Conservation (phyloP, 495 filamentous ascomycete genomes). For the Aspergillus biplanus region DNA sequence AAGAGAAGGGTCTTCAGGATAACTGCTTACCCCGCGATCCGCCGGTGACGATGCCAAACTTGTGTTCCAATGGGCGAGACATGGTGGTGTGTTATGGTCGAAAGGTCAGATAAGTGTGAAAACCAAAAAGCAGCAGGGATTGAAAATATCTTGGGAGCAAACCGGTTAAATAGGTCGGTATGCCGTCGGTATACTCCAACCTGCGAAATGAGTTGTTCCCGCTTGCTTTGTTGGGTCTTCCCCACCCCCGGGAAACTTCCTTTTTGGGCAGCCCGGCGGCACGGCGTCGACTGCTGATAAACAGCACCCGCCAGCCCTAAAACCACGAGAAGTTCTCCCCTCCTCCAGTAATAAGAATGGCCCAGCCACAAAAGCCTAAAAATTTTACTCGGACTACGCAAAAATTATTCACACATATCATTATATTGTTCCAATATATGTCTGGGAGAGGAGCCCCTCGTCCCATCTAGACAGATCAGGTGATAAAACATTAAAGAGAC, state of each 20-base stretch:
- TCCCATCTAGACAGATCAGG: conserved; percentile 12
- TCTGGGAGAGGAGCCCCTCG: not conserved
- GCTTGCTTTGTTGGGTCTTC: conserved; percentile 7
- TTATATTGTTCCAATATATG: not conserved
- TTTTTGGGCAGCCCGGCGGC: conserved; percentile 16
- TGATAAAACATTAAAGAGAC: conserved; percentile 30
- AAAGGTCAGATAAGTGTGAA: conserved; percentile 13
- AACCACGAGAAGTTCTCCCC: too few relatives aligned
- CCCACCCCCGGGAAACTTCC: conserved; percentile 26
- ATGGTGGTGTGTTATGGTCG: conserved; percentile 23
- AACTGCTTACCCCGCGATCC: conserved; percentile 65
- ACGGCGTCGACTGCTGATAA: not conserved
- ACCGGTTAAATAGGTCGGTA: conserved; percentile 21
- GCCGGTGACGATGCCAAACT: conserved; percentile 78
- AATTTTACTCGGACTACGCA: not conserved
- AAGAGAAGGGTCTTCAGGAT: conserved; percentile 6
- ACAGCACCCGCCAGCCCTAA: not conserved
- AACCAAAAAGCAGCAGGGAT: not conserved
- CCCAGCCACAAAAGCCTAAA: not conserved
- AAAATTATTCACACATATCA: not conserved
- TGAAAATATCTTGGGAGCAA: conserved; percentile 4
- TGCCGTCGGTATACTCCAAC: not conserved
- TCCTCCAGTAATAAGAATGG: too few relatives aligned
- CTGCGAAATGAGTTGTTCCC: not conserved
- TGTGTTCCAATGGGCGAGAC: conserved; percentile 57